Evolutionary conservation across 2,329 filamentous ascomycete genomes (phyloP), one percentile per base, ranked within the genome.

Genomic region (Calonectria pauciramosa): DNA sequence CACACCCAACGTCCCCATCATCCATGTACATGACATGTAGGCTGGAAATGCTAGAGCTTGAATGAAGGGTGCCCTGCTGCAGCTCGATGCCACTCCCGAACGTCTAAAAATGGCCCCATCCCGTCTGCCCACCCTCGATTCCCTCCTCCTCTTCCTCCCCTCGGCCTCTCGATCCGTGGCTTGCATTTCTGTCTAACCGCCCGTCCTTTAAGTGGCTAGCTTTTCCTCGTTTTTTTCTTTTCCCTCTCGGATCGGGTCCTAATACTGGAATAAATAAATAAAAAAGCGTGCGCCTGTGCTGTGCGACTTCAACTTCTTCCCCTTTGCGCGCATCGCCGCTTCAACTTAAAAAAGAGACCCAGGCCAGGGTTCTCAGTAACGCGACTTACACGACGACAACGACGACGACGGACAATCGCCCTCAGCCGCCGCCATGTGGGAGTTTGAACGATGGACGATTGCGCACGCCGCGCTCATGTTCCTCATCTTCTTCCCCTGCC

Each of bases 381-480:
- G 14, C 38, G 41, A 51, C n/a, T 34, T 32, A 66, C 63, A 66
- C 63, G 41, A 38, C 34, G 30, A 32, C 30, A 9, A 32, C 30
- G 30, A 32, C 30, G 30, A 66, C 30, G 26, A 16, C 63, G 16
- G 10, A 18, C 18, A 13, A 51, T 49, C 28, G 14, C 32, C 7
- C 11, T n/a, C 54, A 38, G 2, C 34, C 56, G 56, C 26, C 34
- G 36, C 56, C 36, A 63, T 63, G 56, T 28, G 26, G 8, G 14
- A 16, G 4, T 63, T 20, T 2, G 72, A 79, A 38, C 47, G 26
- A 56, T 75, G 67, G 2, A 13, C 23, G 14, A 36, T 82, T 34
- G 75, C 75, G 9, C 73, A 68, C 4, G 60, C 38, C 30, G 75
- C 71, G 1, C 65, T 83, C 44, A 67, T 78, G 11, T 34, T 74